Evolutionary conservation across 1,284 basidiomycete genomes (phyloP).

Genomic region (Sanghuangporus baumii): DNA sequence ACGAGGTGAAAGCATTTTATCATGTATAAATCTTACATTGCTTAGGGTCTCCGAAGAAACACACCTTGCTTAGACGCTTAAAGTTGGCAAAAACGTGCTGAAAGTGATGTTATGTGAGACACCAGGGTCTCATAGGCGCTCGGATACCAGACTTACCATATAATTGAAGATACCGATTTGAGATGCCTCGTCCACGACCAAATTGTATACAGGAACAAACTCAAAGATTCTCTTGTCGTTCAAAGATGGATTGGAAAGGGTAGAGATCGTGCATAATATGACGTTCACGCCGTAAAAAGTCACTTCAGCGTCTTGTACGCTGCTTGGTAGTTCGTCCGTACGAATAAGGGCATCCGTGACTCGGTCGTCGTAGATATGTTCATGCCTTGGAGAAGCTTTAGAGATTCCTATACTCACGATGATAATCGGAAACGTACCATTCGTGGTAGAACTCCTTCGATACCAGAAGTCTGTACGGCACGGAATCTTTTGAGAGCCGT

Average conservation of each 20-base stretch:
- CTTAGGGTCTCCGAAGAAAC: conserved; percentile 42
- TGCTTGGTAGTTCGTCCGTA: conserved; percentile 30
- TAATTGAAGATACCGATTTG: conserved; percentile 42
- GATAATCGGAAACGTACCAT: conserved; percentile 31
- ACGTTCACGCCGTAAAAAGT: conserved; percentile 27
- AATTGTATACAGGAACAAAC: conserved; percentile 32
- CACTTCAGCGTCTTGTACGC: conserved; percentile 20
- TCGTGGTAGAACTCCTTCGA: conserved; percentile 44
- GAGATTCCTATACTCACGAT: not conserved
- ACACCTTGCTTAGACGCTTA: conserved; percentile 31
- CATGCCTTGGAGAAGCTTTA: conserved; percentile 34
- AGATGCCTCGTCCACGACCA: conserved; percentile 45
- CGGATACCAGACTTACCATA: conserved; percentile 28
- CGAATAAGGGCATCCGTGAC: conserved; percentile 31
- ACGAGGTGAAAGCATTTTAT: not conserved
- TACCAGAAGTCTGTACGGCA: conserved; percentile 41
- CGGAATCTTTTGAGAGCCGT: conserved; percentile 30
- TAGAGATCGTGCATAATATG: conserved; percentile 39
- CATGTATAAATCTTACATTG: conserved; percentile 31
- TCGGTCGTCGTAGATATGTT: conserved; percentile 35
- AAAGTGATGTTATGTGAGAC: not conserved
- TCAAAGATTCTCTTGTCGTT: conserved; percentile 28
- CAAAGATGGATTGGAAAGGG: conserved; percentile 37
- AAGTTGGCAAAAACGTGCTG: conserved; percentile 35
- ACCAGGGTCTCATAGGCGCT: not conserved